Evolutionary conservation across 2,329 filamentous ascomycete genomes (phyloP).

Genomic region (Didymosphaeria variabile): DNA sequence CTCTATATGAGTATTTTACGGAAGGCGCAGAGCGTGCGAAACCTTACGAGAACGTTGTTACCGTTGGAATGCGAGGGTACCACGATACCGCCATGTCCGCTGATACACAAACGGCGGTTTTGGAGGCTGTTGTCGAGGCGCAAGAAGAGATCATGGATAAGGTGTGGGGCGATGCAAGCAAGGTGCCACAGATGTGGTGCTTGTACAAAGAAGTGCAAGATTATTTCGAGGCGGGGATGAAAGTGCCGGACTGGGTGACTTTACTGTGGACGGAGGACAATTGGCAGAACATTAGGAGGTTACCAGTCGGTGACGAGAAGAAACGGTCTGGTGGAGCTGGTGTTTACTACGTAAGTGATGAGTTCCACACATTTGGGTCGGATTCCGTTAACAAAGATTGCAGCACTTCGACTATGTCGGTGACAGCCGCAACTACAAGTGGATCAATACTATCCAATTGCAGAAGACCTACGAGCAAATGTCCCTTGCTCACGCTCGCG

Average conservation of each 20-base stretch:
- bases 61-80: conserved; percentile 73
- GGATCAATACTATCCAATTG: conserved; percentile 72
- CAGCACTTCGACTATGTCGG: conserved; percentile 71
- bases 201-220: conserved; percentile 78
- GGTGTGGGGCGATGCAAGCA: conserved; percentile 62
- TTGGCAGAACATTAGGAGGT: conserved; percentile 70
- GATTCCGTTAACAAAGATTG: conserved; percentile 6
- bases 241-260: conserved; percentile 71
- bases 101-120: conserved; percentile 65
- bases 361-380: background rate
- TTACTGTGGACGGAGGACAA: conserved; percentile 76
- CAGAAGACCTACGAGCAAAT: conserved; percentile 73
- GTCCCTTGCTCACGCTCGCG: conserved; percentile 67
- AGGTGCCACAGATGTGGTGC: conserved; percentile 75
- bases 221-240: conserved; percentile 71
- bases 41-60: conserved; percentile 73
- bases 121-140: conserved; percentile 68
- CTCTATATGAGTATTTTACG: conserved; percentile 73
- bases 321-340: conserved; percentile 69
- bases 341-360: conserved; percentile 63
- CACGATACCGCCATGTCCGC: conserved; percentile 71
- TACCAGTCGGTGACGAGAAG: conserved; percentile 69
- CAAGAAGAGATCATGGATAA: conserved; percentile 68
- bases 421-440: conserved; percentile 65
- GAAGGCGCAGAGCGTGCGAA: conserved; percentile 72